Evolutionary conservation across 2,329 filamentous ascomycete species (phyloP).

Genomic region (Fusarium sp.): DNA sequence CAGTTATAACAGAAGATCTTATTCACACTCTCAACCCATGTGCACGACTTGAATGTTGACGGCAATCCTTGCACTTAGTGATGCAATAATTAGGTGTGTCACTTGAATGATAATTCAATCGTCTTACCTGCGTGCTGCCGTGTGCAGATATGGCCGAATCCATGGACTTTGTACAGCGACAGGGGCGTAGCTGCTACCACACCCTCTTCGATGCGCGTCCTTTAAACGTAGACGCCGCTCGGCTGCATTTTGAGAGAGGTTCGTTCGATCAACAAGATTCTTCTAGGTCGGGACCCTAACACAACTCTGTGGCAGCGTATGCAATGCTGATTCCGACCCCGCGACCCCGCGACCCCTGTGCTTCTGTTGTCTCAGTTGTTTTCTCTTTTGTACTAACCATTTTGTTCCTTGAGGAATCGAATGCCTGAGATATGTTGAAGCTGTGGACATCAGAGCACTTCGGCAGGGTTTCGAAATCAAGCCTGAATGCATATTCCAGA

Average conservation of each 20-base stretch:
- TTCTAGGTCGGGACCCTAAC: conserved; percentile 25
- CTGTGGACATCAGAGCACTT: background rate
- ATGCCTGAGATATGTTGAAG: background rate
- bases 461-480: background rate
- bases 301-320: conserved; percentile 7
- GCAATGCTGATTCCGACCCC: conserved; percentile 24
- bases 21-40: background rate
- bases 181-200: conserved; percentile 3
- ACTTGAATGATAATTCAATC: background rate
- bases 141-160: background rate
- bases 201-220: conserved; percentile 14
- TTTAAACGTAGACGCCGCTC: conserved; percentile 16
- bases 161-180: background rate
- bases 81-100: background rate
- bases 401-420: background rate
- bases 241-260: conserved; percentile 19
- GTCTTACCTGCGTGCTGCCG: background rate
- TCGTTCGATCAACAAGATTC: conserved; percentile 25
- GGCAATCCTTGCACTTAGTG: background rate
- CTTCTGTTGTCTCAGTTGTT: conserved; percentile 30
- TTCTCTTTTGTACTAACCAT: background rate
- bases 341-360: conserved; percentile 8
- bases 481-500: background rate
- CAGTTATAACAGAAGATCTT: background rate
- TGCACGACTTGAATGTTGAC: background rate